Percentiles rank a stretch among this genome's conserved stretches.
These are phyloP conservation scores for Vachellia collinsii DNA, from an alignment of 306 rosid genomes.

Conservation along the genomic window DNA sequence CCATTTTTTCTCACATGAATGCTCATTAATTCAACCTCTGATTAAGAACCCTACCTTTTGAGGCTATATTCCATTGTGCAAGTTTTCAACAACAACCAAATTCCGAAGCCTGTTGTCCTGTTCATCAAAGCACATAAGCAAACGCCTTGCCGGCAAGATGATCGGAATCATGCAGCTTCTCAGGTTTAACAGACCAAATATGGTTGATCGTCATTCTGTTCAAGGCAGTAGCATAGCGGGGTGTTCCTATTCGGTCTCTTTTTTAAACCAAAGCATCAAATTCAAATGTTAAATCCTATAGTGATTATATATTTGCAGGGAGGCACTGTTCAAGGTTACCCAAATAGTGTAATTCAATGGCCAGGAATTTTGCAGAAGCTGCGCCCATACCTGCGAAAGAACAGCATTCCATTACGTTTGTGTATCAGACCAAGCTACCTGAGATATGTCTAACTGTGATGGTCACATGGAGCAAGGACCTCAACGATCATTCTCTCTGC, in stretches of 20 bases:
- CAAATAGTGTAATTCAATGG: constrained; percentile 35
- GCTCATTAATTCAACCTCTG: background rate
- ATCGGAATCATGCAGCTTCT: constrained; percentile 17
- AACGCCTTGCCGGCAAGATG: background rate
- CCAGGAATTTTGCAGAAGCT: constrained; percentile 33
- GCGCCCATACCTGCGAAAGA: constrained; percentile 35
- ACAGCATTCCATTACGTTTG: constrained; percentile 37
- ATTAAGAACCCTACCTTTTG: background rate
- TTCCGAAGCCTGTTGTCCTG: background rate
- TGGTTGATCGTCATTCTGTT: constrained; percentile 32
- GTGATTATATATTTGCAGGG: constrained; percentile 31
- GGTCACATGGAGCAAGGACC: constrained; percentile 57
- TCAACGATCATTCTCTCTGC: constrained; percentile 45
- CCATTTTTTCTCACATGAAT: constrained; percentile 15
- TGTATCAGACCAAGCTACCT: constrained; percentile 54
- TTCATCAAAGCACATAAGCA: constrained; percentile 4
- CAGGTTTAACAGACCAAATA: constrained; percentile 8
- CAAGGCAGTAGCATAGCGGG: constrained; percentile 26
- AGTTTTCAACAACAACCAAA: background rate
- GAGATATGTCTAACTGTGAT: constrained; percentile 34
- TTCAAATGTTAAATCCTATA: constrained; percentile 18
- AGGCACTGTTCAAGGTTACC: constrained; percentile 13
- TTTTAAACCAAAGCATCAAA: background rate
- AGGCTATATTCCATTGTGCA: background rate
- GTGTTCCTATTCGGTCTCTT: constrained; percentile 14